These are phyloP conservation scores for Capsicum chinense DNA, from an alignment of 257 asterid species.

Conservation along the genomic window DNA sequence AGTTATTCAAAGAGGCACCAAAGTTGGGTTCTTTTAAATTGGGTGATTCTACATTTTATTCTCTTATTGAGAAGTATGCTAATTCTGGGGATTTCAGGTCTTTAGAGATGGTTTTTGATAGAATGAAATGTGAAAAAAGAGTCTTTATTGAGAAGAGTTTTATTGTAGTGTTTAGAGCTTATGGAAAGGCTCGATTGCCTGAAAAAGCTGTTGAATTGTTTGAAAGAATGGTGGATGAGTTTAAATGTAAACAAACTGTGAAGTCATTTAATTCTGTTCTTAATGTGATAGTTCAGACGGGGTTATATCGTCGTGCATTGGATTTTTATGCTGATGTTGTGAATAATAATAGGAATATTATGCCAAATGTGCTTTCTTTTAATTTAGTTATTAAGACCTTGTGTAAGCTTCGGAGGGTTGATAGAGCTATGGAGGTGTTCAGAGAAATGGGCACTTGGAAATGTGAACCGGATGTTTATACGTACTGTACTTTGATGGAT, in stretches of 20 bases:
- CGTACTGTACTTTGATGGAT: constrained; percentile 94
- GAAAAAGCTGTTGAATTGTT: constrained; percentile 69
- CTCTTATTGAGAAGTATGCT: constrained; percentile 74
- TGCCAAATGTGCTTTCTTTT: constrained; percentile 70
- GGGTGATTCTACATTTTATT: constrained; percentile 87
- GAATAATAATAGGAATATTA: constrained; percentile 42
- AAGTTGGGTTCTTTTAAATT: constrained; percentile 64
- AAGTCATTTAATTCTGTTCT: constrained; percentile 88
- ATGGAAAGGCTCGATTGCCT: constrained; percentile 66
- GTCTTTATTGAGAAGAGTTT: constrained; percentile 71
- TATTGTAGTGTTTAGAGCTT: constrained; percentile 71
- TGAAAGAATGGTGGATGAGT: constrained; percentile 73
- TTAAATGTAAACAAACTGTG: constrained; percentile 71
- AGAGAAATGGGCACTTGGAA: constrained; percentile 67
- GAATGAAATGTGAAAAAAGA: constrained; percentile 75
- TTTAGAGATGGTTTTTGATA: constrained; percentile 63
- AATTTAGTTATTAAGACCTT: constrained; percentile 79
- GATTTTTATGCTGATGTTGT: constrained; percentile 65
- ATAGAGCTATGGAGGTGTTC: constrained; percentile 63
- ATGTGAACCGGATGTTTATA: constrained; percentile 72
- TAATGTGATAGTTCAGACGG: constrained; percentile 68
- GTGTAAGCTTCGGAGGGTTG: constrained; percentile 61
- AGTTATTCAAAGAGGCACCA: constrained; percentile 32
- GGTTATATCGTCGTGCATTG: constrained; percentile 60
- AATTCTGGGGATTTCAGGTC: constrained; percentile 63